phyloP scores from a whole-genome alignment of 257 asterid genomes.

The Sherardia arvensis region DNA sequence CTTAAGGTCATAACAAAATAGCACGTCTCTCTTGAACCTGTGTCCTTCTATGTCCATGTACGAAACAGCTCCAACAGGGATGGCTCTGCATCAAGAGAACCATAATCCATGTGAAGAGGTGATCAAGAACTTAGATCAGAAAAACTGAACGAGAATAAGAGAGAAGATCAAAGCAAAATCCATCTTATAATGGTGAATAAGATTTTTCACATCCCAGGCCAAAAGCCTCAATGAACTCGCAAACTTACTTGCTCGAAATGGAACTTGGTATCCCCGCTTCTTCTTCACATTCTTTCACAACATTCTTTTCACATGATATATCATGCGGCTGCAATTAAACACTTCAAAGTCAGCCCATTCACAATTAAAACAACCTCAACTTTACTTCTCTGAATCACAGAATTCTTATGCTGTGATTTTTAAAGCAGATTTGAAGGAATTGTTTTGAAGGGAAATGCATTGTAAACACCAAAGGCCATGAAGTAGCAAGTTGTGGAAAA shows the following conservation, averaged over 20 bases:
- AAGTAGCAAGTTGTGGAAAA: background rate
- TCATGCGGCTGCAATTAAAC: conserved; percentile 61
- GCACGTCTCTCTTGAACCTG: conserved; percentile 84
- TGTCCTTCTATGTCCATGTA: conserved; percentile 68
- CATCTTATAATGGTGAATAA: background rate
- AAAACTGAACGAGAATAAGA: background rate
- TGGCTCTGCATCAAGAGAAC: conserved; percentile 41
- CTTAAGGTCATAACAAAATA: conserved; percentile 85
- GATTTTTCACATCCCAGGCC: background rate
- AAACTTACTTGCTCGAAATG: conserved; percentile 51
- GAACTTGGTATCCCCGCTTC: conserved; percentile 89
- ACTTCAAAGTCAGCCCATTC: conserved; percentile 7
- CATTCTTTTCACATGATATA: conserved; percentile 69
- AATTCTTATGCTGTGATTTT: background rate
- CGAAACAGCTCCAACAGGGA: conserved; percentile 78
- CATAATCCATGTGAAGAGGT: conserved; percentile 3
- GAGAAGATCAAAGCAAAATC: background rate
- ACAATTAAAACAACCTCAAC: background rate
- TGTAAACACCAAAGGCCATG: background rate
- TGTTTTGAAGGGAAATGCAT: background rate
- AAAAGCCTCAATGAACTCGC: background rate
- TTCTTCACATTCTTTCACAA: conserved; percentile 87
- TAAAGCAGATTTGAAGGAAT: background rate
- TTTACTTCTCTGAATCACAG: background rate
- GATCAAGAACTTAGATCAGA: background rate